Evolutionary conservation across 305 asterid genomes (phyloP).

Genomic region (Fraxinus velutina): DNA sequence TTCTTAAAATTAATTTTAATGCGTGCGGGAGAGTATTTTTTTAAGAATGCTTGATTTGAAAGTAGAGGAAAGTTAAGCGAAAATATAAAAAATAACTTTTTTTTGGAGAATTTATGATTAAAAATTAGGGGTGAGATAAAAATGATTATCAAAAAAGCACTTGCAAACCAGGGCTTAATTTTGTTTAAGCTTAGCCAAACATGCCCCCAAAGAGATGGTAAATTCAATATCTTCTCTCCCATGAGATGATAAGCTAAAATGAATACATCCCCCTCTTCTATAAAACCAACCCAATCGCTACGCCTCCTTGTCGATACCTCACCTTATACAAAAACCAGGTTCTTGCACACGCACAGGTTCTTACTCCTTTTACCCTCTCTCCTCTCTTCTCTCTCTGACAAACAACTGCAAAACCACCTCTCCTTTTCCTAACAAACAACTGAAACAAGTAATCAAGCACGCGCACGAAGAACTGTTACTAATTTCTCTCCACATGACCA

Average conservation of each 20-base stretch:
- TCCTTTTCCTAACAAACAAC: slow-evolving; percentile 16
- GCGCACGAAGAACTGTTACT: background rate
- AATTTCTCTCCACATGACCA: background rate
- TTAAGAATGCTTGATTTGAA: background rate
- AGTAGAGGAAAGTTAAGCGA: background rate
- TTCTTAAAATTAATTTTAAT: background rate
- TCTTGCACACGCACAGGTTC: slow-evolving; percentile 2
- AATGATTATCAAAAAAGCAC: background rate
- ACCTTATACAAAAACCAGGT: background rate
- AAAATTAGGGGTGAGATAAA: background rate
- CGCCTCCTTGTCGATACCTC: background rate
- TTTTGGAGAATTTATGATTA: background rate
- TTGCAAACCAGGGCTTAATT: background rate
- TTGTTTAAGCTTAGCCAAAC: background rate
- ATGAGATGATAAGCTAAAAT: background rate
- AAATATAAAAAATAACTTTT: too few species aligned
- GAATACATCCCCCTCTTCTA: background rate
- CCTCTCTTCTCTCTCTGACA: slow-evolving; percentile 11
- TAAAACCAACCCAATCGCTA: background rate
- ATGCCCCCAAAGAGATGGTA: background rate
- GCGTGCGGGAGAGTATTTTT: background rate
- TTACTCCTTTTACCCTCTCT: background rate
- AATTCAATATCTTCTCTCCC: background rate
- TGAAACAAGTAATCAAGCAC: background rate
- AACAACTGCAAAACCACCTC: slow-evolving; percentile 1